Percentiles rank a stretch among this genome's conserved stretches.
These are phyloP conservation scores for Ceratocystiopsis minuta DNA, from an alignment of 2,329 filamentous ascomycete species.

Conservation along the genomic window DNA sequence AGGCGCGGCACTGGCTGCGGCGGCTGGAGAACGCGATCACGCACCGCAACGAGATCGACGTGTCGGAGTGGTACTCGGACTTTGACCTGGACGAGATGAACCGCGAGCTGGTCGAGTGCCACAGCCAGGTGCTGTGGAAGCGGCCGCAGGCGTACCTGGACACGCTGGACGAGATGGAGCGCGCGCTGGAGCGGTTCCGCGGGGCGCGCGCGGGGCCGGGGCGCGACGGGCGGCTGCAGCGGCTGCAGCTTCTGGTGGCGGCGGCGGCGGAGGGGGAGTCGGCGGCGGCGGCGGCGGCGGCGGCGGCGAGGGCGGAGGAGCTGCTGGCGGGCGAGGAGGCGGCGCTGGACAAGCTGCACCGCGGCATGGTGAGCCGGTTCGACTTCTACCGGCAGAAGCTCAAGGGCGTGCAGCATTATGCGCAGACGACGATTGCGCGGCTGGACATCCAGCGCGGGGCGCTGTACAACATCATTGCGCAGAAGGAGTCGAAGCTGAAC, in stretches of 20 bases:
- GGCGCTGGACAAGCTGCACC: conserved; percentile 28
- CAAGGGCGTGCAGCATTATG: conserved; percentile 43
- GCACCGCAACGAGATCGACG: conserved; percentile 40
- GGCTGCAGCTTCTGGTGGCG: too few relatives aligned
- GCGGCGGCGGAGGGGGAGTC: not conserved
- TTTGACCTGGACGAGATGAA: conserved; percentile 43
- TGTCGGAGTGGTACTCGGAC: conserved; percentile 33
- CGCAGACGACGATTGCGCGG: conserved; percentile 41
- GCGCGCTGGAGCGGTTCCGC: conserved; percentile 8
- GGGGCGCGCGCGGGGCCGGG: conserved; percentile 2
- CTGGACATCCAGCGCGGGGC: conserved; percentile 43
- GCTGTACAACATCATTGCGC: conserved; percentile 49
- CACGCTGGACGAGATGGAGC: conserved; percentile 8
- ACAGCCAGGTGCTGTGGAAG: conserved; percentile 18
- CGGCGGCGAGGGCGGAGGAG: too few relatives aligned
- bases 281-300: conserved; percentile 11
- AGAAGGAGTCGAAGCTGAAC: conserved; percentile 45
- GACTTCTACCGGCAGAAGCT: conserved; percentile 45
- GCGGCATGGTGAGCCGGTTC: conserved; percentile 32
- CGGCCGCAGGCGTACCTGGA: conserved; percentile 37
- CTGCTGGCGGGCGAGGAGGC: too few relatives aligned
- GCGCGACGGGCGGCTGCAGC: not conserved
- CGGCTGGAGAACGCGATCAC: conserved; percentile 42
- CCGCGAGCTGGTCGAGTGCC: conserved; percentile 44
- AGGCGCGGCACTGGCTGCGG: conserved; percentile 44